phyloP scores from a whole-genome alignment of 164 flowering plant genomes.

The Aristolochia fimbriata region DNA sequence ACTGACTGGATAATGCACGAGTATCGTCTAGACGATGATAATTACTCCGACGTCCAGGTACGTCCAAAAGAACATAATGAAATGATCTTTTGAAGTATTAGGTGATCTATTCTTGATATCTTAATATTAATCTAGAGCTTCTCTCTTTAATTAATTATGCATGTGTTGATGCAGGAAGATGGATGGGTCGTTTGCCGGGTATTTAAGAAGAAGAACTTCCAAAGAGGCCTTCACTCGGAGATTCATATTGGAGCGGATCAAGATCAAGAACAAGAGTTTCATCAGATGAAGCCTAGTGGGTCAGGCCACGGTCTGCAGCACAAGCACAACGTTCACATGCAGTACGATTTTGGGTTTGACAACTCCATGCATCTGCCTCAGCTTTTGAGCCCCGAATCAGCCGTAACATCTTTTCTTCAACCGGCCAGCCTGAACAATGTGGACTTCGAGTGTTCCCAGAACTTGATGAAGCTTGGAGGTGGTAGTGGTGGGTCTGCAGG shows the following conservation, averaged over 20 bases:
- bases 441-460: slow-evolving; percentile 41
- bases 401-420: slow-evolving; percentile 14
- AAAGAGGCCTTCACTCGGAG: slow-evolving; percentile 25
- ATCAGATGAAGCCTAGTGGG: slow-evolving; percentile 16
- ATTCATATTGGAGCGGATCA: slow-evolving; percentile 9
- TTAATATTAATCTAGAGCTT: neutral
- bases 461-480: slow-evolving; percentile 24
- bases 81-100: neutral
- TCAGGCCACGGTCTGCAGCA: slow-evolving; percentile 11
- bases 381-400: slow-evolving; percentile 36
- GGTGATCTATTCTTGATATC: neutral
- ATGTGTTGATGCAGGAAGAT: slow-evolving; percentile 50
- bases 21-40: slow-evolving; percentile 54
- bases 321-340: slow-evolving; percentile 18
- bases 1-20: slow-evolving; percentile 67
- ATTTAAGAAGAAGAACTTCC: slow-evolving; percentile 60
- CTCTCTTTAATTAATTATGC: neutral
- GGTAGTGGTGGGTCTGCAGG: slow-evolving; percentile 16
- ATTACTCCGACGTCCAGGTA: slow-evolving; percentile 38
- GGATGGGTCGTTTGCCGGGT: slow-evolving; percentile 92
- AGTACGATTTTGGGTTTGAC: slow-evolving; percentile 20
- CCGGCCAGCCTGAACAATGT: slow-evolving; percentile 22
- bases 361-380: slow-evolving; percentile 69
- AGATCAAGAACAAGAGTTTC: slow-evolving; percentile 17
- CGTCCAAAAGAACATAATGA: neutral